Percentiles rank a stretch among this genome's conserved stretches.
These are phyloP conservation scores for Bisporella sp. DNA, from an alignment of 2,329 filamentous ascomycete genomes.

Conservation along the genomic window DNA sequence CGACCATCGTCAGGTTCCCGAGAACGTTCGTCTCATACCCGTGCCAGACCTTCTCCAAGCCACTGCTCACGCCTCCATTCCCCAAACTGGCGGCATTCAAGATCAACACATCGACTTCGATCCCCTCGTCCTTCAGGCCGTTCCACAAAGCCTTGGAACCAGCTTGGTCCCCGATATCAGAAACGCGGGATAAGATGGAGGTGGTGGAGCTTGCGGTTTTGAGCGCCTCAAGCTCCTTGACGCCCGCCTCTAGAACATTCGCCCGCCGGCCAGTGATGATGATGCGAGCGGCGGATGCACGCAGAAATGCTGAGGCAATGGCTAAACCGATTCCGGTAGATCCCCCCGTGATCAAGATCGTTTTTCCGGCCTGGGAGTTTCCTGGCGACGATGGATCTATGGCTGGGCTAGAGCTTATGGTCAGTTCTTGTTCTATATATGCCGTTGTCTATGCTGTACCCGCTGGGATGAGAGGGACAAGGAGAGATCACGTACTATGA, in stretches of 20 bases:
- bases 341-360: slow-evolving; percentile 10
- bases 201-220: not conserved
- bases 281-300: slow-evolving; percentile 19
- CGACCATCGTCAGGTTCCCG: not conserved
- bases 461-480: no score
- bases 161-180: not conserved
- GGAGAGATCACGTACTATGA: no score
- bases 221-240: not conserved
- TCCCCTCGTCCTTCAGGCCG: not conserved
- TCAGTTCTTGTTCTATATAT: no score
- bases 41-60: not conserved
- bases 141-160: not conserved
- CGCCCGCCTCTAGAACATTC: not conserved
- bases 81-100: not conserved
- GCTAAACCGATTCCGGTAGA: slow-evolving; percentile 14
- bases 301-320: slow-evolving; percentile 13
- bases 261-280: slow-evolving; percentile 20
- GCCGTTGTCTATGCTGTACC: no score
- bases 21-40: not conserved
- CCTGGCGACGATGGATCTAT: slow-evolving; percentile 20
- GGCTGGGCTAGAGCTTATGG: slow-evolving; percentile 2
- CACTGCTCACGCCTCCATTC: not conserved
- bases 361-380: slow-evolving; percentile 8
- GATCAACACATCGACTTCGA: not conserved
- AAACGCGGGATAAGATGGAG: not conserved